Evolutionary conservation across 1,284 basidiomycete genomes (phyloP), one percentile per base, ranked within the genome.

Genomic region (Ustilago hordei): DNA sequence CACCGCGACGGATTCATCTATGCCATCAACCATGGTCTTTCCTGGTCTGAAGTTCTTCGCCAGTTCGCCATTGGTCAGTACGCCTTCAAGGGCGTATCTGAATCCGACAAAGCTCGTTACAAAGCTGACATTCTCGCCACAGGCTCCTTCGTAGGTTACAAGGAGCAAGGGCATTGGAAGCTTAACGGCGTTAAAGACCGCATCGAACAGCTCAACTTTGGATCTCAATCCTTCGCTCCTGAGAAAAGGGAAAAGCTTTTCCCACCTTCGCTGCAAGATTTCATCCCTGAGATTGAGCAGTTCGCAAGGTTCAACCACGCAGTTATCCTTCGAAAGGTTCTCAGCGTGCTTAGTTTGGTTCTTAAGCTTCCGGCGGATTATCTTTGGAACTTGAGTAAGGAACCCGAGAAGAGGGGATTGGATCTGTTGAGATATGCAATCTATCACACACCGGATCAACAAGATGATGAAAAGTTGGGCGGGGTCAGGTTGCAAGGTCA

Each of bases 201-300:
- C 1, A 87, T 88, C 60, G 86, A 87, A 64, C 87, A 87, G 65
- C 85, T 88, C 74, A 88, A 88, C 82, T 86, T 87, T 81, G 87
- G 87, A 43, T 79, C 79, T 4, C 78, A 81, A 39, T 72, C 82
- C 41, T 87, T 86, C 41, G 32, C 55, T 2, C 50, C 66, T 8
- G 82, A 79, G 34, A 53, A 75, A 11, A 54, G 69, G 15, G 15
- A 59, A 19, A 45, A 59, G 38, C 67, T 80, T 45, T 85, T 83
- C 67, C 84, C 84, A 1, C 43, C 48, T 1, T 54, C 63, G 13
- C 39, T 85, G 38, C 82, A 85, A 66, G 53, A 66, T 4, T 54
- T 85, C 43, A 54, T 85, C 28, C 80, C 79, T 11, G 87, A 88
- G 83, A 86, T 88, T 48, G 72, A 81, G 43, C 83, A 79, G 4